Conservation (phyloP, 208 protist species). For the Naegleria fowleri region DNA sequence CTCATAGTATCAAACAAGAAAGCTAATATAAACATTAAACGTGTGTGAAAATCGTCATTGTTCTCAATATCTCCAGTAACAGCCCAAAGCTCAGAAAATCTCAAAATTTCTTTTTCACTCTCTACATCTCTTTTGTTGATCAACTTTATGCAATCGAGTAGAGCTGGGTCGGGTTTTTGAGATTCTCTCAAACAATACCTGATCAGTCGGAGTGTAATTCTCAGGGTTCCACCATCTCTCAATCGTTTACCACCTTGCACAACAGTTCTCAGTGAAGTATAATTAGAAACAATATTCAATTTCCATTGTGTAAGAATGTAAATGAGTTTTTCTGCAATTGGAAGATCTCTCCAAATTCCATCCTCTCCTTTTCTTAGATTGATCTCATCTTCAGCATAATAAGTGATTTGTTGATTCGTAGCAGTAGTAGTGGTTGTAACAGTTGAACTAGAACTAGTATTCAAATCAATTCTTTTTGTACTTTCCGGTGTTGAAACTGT, state of each 20-base stretch:
- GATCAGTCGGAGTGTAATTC: conserved; percentile 13
- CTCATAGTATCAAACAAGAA: not conserved
- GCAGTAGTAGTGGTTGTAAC: not conserved
- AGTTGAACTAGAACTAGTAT: not conserved
- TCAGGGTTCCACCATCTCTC: conserved; percentile 10
- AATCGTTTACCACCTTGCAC: not conserved
- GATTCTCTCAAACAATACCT: not conserved
- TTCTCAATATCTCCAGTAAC: conserved; percentile 25
- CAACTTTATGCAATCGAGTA: not conserved
- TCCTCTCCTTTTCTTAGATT: not conserved
- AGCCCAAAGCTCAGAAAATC: conserved; percentile 24
- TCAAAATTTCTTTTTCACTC: conserved; percentile 17
- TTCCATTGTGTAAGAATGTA: not conserved
- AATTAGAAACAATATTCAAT: not conserved
- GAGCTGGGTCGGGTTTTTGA: not conserved
- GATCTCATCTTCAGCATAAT: conserved; percentile 22
- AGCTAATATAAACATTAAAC: conserved; percentile 10
- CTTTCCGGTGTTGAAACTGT: not conserved
- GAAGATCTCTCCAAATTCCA: conserved; percentile 12
- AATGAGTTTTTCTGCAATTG: conserved; percentile 14
- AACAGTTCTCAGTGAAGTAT: not conserved
- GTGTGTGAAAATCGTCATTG: conserved; percentile 2
- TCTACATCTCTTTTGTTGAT: conserved; percentile 24
- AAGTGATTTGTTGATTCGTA: not conserved
- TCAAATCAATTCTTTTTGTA: not conserved